A percentile compares a stretch with the other conserved stretches of the same genome.
phyloP scores from a whole-genome alignment of 495 filamentous ascomycete genomes.

The Amniculicola lignicola region DNA sequence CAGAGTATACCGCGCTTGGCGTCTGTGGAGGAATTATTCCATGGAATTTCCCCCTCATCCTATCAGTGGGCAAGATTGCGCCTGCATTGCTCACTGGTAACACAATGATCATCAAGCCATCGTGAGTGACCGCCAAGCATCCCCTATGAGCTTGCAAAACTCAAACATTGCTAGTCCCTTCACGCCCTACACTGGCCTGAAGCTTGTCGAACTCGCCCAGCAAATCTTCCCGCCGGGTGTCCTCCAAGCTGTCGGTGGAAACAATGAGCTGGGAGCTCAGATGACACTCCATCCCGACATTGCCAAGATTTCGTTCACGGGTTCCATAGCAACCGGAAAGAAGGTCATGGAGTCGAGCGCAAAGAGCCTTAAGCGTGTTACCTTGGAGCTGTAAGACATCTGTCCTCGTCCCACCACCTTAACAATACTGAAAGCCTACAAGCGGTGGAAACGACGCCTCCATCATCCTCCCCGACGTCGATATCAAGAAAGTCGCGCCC shows the following conservation, averaged over 20 bases:
- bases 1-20: conserved; percentile 35
- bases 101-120: conserved; percentile 62
- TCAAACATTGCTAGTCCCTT: conserved; percentile 36
- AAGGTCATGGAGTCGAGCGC: conserved; percentile 59
- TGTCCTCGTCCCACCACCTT: too few species aligned
- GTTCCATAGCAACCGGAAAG: conserved; percentile 62
- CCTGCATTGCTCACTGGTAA: conserved; percentile 59
- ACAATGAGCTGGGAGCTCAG: conserved; percentile 59
- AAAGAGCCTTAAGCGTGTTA: conserved; percentile 60
- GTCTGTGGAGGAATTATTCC: conserved; percentile 44
- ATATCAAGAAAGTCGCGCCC: conserved; percentile 58
- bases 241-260: conserved; percentile 64
- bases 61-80: conserved; percentile 54
- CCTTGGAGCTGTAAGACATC: conserved; percentile 57
- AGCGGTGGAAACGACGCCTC: conserved; percentile 70
- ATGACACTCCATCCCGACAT: conserved; percentile 59
- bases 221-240: conserved; percentile 63
- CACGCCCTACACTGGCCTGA: conserved; percentile 66
- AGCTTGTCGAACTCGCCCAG: conserved; percentile 60
- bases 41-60: conserved; percentile 61
- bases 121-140: conserved; percentile 7
- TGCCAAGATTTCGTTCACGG: conserved; percentile 68
- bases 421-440: too few species aligned
- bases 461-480: conserved; percentile 63
- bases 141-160: background rate